Base-by-base conservation (phyloP, 345 rosid species). In the Geranium brycei region DNA sequence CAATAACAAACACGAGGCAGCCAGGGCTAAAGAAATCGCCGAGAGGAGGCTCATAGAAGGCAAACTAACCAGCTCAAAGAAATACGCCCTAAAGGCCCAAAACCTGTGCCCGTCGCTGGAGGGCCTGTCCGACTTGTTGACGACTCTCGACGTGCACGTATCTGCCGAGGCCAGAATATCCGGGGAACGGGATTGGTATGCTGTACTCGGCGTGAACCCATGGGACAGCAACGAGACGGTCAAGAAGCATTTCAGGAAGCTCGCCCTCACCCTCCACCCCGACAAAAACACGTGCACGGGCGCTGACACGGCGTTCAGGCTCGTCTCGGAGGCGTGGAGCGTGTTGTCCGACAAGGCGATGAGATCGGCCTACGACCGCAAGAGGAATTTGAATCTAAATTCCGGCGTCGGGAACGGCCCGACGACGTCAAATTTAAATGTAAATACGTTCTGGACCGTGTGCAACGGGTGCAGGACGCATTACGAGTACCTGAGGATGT, bases 11-110 rank as follows among this genome's bases (percentile, higher is more conserved):
- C 92, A 84, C 23, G 96, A 86, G 77, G 92, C 96, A 38, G 61
- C 66, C 63, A 81, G 88, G 70, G 92, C 96, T 10, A 86, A 81
- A 71, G 83, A 83, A 63, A 86, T 88, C 74, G 88, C 96, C 28
- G 96, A 81, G 76, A 82, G 80, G 69, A 88, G 86, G 77, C 61
- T 84, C 60, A 57, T 63, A 8, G 84, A 82, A 40, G 84, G 79
- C 62, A 85, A 88, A 70, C 79, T 79, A 60, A 51, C 67, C 15
- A 87, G 85, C 56, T 90, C 96, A 0, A 82, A 71, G 69, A 82
- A 78, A 59, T 86, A 84, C 38, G 84, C 83, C 63, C 57, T 74
- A 72, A 88, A 88, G 80, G 87, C 96, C 72, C 88, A 78, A 17
- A 81, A 58, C 55, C 73, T 88, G 65, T 83, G 68, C 75, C 92